Evolutionary conservation across 2,329 filamentous ascomycete species (phyloP).

Genomic region (Ambrosiella cleistominuta): DNA sequence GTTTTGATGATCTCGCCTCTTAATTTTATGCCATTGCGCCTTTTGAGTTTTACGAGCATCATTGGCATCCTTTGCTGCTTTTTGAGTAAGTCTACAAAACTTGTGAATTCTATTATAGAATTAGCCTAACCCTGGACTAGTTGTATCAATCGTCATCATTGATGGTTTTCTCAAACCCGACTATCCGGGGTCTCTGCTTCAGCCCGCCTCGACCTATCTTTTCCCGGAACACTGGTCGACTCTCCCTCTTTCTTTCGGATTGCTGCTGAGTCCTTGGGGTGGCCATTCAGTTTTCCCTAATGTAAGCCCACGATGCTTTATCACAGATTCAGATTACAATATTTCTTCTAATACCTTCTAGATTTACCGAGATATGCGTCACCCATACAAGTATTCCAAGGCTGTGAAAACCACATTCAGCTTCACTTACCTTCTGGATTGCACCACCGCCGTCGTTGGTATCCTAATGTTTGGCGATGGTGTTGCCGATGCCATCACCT

Average conservation of each 20-base stretch:
- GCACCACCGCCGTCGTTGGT: constrained; percentile 64
- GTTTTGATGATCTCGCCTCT: constrained; percentile 62
- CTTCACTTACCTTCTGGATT: constrained; percentile 74
- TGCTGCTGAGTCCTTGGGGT: constrained; percentile 64
- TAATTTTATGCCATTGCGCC: constrained; percentile 65
- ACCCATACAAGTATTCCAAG: constrained; percentile 63
- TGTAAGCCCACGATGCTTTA: constrained; percentile 5
- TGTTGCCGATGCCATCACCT: constrained; percentile 78
- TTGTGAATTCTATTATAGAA: neutral
- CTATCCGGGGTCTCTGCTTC: constrained; percentile 61
- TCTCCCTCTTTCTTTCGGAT: constrained; percentile 70
- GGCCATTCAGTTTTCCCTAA: constrained; percentile 65
- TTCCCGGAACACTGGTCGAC: constrained; percentile 78
- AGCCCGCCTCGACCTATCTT: constrained; percentile 63
- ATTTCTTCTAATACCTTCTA: neutral
- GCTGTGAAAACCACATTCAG: constrained; percentile 66
- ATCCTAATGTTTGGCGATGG: constrained; percentile 87
- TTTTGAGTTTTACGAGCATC: constrained; percentile 79
- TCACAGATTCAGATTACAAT: neutral
- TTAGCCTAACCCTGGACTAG: constrained; percentile 24
- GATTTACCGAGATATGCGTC: constrained; percentile 45
- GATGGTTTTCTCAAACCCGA: constrained; percentile 75
- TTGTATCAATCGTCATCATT: constrained; percentile 65
- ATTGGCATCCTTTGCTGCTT: constrained; percentile 84
- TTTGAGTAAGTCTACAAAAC: constrained; percentile 45